Evolutionary conservation across 116 monocot genomes (phyloP).

Genomic region (Cymodocea nodosa): DNA sequence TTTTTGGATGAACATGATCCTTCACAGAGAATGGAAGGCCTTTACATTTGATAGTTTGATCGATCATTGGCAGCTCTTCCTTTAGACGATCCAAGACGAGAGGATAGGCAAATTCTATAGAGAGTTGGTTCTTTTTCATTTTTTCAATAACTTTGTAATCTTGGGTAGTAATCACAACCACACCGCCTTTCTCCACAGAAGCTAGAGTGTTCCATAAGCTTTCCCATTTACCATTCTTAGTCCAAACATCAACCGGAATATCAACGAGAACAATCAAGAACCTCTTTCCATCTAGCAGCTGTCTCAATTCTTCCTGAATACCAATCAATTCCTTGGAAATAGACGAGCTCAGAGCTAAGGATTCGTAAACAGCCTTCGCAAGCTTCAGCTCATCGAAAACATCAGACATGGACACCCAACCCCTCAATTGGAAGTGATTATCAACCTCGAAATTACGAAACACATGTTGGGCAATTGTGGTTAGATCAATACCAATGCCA

Average conservation of each 20-base stretch:
- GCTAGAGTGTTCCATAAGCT: neutral
- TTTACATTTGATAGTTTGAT: too few relatives aligned
- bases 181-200: neutral
- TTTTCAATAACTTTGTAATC: neutral
- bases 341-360: neutral
- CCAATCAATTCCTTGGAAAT: neutral
- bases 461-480: too few relatives aligned
- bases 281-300: neutral
- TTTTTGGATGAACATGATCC: too few relatives aligned
- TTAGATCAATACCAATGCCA: too few relatives aligned
- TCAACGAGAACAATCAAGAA: constrained; percentile 12
- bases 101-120: too few relatives aligned
- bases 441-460: too few relatives aligned
- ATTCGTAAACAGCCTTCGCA: too few relatives aligned
- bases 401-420: too few relatives aligned
- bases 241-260: constrained; percentile 28
- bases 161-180: constrained; percentile 1
- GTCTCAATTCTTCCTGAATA: neutral
- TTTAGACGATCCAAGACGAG: too few relatives aligned
- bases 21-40: too few relatives aligned
- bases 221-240: neutral
- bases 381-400: neutral
- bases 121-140: neutral
- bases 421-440: too few relatives aligned
- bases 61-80: too few relatives aligned